phyloP scores from a whole-genome alignment of 31 red algal species.

The Porphyra umbilicalis region DNA sequence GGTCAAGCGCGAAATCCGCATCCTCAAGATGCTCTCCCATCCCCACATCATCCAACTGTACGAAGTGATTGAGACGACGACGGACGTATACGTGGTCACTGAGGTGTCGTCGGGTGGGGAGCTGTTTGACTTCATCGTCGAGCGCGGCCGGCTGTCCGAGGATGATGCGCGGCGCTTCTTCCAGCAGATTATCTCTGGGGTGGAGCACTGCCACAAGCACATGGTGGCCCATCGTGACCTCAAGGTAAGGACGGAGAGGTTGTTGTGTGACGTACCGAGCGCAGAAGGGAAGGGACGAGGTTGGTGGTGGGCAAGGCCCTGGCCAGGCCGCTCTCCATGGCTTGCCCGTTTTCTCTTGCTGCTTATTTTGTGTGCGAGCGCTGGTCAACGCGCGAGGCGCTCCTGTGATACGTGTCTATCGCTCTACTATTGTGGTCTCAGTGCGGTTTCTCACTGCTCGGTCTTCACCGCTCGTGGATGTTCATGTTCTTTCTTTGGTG shows the following conservation, averaged over 20 bases:
- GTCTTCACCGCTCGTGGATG: too few species aligned
- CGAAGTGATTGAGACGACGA: slow-evolving; percentile 96
- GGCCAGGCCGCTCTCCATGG: too few species aligned
- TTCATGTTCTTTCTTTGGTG: not conserved
- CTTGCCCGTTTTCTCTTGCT: too few species aligned
- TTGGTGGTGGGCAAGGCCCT: too few species aligned
- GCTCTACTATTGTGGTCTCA: too few species aligned
- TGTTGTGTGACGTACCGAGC: too few species aligned
- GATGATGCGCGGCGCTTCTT: slow-evolving; percentile 89
- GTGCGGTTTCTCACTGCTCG: too few species aligned
- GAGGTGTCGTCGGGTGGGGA: slow-evolving; percentile 94
- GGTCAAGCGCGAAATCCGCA: slow-evolving; percentile 94
- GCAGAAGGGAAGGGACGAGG: too few species aligned
- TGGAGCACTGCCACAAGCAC: slow-evolving; percentile 97
- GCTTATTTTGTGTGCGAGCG: too few species aligned
- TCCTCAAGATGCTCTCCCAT: slow-evolving; percentile 84
- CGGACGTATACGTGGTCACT: slow-evolving; percentile 89
- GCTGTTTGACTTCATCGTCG: slow-evolving; percentile 96
- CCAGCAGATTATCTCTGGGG: slow-evolving; percentile 96
- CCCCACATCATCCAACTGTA: slow-evolving; percentile 96
- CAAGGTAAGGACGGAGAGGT: slow-evolving; percentile 19
- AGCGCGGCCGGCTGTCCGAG: slow-evolving; percentile 76
- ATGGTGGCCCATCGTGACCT: slow-evolving; percentile 98
- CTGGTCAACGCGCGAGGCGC: too few species aligned
- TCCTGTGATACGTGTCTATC: too few species aligned